These are phyloP conservation scores for Nannizziopsis arthrosporioides DNA, from an alignment of 2,329 filamentous ascomycete genomes.

Conservation along the genomic window DNA sequence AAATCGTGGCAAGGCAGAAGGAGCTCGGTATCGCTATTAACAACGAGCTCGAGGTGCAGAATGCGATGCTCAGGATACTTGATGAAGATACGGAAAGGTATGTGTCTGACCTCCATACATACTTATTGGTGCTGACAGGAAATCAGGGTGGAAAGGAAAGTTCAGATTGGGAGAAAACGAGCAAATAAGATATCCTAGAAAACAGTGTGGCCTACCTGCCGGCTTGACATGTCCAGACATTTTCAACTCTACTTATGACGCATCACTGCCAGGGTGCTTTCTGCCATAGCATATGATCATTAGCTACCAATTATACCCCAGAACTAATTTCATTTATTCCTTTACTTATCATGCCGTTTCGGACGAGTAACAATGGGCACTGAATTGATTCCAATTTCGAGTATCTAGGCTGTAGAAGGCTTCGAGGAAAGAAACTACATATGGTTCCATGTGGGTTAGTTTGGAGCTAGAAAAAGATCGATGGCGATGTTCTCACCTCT, in stretches of 20 bases:
- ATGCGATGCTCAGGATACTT: conserved; percentile 47
- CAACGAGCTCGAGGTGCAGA: conserved; percentile 50
- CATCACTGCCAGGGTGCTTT: neutral
- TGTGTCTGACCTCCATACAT: conserved; percentile 15
- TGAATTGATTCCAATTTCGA: neutral
- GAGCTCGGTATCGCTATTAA: conserved; percentile 54
- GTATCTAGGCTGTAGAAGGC: neutral
- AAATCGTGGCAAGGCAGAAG: conserved; percentile 47
- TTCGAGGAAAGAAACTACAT: conserved; percentile 19
- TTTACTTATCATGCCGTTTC: neutral
- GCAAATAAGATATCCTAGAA: conserved; percentile 36
- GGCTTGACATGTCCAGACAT: neutral
- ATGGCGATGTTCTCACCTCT: conserved; percentile 29
- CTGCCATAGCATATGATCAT: neutral
- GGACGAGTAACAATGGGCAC: neutral
- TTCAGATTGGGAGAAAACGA: conserved; percentile 38
- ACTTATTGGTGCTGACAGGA: neutral
- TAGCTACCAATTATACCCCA: no score
- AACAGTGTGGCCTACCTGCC: neutral
- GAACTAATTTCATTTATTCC: neutral
- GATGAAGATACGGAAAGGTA: conserved; percentile 47
- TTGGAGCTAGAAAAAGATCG: neutral
- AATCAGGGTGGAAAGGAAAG: conserved; percentile 33
- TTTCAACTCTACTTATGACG: neutral
- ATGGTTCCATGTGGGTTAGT: conserved; percentile 6